phyloP scores from a whole-genome alignment of 2,329 filamentous ascomycete species.

The Fusarium sp. region DNA sequence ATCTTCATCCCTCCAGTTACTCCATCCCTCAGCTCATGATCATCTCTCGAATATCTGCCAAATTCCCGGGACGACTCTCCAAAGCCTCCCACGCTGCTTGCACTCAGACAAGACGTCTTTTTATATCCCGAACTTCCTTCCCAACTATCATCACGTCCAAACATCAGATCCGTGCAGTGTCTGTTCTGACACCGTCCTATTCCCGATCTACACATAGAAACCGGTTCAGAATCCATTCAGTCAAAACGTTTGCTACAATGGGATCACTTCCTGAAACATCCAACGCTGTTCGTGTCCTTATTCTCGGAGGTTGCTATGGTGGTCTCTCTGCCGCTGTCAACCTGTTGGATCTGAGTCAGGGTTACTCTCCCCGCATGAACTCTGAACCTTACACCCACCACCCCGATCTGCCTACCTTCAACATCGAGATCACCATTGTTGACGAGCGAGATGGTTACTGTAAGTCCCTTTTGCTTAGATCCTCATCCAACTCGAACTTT shows the following conservation, averaged over 20 bases:
- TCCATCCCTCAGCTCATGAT: constrained; percentile 38
- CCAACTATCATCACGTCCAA: constrained; percentile 11
- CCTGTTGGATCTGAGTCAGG: constrained; percentile 73
- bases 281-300: constrained; percentile 66
- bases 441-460: constrained; percentile 88
- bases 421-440: constrained; percentile 77
- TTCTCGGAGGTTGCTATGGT: constrained; percentile 79
- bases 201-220: constrained; percentile 9
- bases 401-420: constrained; percentile 59
- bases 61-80: constrained; percentile 27
- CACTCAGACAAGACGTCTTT: constrained; percentile 10
- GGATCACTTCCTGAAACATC: constrained; percentile 45
- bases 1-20: neutral
- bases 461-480: constrained; percentile 55
- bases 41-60: constrained; percentile 26
- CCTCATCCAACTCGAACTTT: neutral
- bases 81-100: constrained; percentile 18
- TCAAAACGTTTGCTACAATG: constrained; percentile 44
- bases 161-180: constrained; percentile 8
- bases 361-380: constrained; percentile 61
- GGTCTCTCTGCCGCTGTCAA: constrained; percentile 75
- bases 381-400: constrained; percentile 54
- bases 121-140: constrained; percentile 13
- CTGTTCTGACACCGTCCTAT: constrained; percentile 6
- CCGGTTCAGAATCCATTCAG: constrained; percentile 9